Conservation (phyloP, 176 grass and related monocot species). For the Phyllostachys edulis region DNA sequence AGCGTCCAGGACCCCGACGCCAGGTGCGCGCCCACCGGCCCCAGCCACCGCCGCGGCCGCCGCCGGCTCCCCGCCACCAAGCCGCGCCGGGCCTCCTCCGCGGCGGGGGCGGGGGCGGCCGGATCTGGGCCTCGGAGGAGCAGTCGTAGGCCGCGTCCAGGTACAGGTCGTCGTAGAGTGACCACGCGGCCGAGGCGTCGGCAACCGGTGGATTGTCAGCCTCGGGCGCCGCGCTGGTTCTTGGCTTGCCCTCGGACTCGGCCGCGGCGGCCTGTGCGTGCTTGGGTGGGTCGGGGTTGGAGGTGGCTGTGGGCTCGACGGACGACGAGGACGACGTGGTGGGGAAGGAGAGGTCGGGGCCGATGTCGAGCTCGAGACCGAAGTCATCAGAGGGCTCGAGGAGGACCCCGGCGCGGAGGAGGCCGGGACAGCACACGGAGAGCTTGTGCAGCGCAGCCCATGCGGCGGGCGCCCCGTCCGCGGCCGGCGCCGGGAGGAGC, state of each 20-base stretch:
- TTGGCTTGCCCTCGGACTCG: not conserved
- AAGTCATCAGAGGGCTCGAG: constrained; percentile 77
- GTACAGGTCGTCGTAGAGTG: constrained; percentile 88
- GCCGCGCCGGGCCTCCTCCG: constrained; percentile 5
- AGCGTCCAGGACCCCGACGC: constrained; percentile 72
- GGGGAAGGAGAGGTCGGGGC: constrained; percentile 50
- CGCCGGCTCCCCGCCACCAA: constrained; percentile 31
- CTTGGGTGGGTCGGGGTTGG: not conserved
- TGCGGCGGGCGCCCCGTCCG: not conserved
- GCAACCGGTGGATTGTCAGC: not conserved
- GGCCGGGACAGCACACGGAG: constrained; percentile 92
- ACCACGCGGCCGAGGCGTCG: constrained; percentile 46
- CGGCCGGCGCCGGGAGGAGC: constrained; percentile 35
- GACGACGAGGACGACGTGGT: not conserved
- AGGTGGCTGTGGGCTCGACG: not conserved
- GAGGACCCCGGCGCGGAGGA: constrained; percentile 67
- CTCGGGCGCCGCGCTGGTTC: not conserved
- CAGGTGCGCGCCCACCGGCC: constrained; percentile 64
- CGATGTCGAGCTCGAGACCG: constrained; percentile 90
- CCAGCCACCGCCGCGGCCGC: constrained; percentile 38
- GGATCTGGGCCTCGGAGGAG: constrained; percentile 55
- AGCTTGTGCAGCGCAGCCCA: constrained; percentile 81
- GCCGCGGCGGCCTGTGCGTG: not conserved
- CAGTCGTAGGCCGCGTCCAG: constrained; percentile 77
- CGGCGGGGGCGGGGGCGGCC: not conserved